These are phyloP conservation scores for Calonectria henricotiae DNA, from an alignment of 2,329 filamentous ascomycete genomes.

Conservation along the genomic window DNA sequence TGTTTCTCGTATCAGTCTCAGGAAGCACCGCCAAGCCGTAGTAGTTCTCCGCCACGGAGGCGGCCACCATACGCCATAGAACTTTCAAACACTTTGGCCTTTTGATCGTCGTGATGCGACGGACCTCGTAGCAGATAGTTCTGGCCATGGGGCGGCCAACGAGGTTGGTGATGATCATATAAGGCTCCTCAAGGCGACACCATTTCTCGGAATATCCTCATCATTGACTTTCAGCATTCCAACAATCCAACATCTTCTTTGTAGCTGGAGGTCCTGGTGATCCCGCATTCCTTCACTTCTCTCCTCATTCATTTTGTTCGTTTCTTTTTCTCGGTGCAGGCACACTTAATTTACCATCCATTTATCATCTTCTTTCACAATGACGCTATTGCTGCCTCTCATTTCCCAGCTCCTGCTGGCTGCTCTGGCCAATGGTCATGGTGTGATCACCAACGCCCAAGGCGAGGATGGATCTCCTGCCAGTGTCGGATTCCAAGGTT, in stretches of 20 bases:
- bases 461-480: conserved; percentile 64
- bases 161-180: conserved; percentile 38
- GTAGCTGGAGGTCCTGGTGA: conserved; percentile 49
- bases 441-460: conserved; percentile 65
- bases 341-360: conserved; percentile 38
- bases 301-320: conserved; percentile 31
- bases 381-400: conserved; percentile 43
- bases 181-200: conserved; percentile 26
- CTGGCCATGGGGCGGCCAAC: conserved; percentile 11
- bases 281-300: conserved; percentile 41
- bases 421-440: conserved; percentile 57
- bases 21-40: conserved; percentile 20
- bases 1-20: conserved; percentile 24
- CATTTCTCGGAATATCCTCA: conserved; percentile 22
- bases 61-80: conserved; percentile 31
- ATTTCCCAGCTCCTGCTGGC: conserved; percentile 42
- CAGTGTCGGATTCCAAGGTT: conserved; percentile 68
- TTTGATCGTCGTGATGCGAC: conserved; percentile 47
- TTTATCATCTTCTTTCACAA: conserved; percentile 41
- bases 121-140: conserved; percentile 44
- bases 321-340: conserved; percentile 44
- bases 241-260: conserved; percentile 38
- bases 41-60: conserved; percentile 4
- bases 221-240: conserved; percentile 47
- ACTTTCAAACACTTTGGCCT: conserved; percentile 33